A percentile compares a stretch with the other conserved stretches of the same genome.
These are phyloP conservation scores for Zygoascus meyerae DNA, from an alignment of 1,139 yeast species.

Conservation along the genomic window DNA sequence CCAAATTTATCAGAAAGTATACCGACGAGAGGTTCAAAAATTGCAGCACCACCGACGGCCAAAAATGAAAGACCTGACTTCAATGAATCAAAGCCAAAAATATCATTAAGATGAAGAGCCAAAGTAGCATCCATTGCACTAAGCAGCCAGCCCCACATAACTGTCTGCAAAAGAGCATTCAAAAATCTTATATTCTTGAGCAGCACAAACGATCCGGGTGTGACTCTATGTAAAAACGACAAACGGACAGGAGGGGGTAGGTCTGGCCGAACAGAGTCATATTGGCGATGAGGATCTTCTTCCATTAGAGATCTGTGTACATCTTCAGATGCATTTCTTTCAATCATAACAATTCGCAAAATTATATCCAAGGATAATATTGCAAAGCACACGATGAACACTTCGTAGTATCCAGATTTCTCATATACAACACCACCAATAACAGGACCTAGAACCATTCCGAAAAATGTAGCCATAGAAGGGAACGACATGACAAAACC, in stretches of 20 bases:
- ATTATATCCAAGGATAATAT: slow-evolving; percentile 29
- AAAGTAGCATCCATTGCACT: slow-evolving; percentile 33
- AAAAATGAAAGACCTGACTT: slow-evolving; percentile 32
- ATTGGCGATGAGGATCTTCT: neutral
- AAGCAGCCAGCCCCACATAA: slow-evolving; percentile 31
- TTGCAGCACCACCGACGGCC: slow-evolving; percentile 31
- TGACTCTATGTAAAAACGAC: slow-evolving; percentile 8
- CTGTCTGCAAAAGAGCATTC: slow-evolving; percentile 25
- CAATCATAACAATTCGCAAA: slow-evolving; percentile 33
- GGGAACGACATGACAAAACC: slow-evolving; percentile 32
- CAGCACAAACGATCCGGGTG: slow-evolving; percentile 23
- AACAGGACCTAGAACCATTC: slow-evolving; percentile 33
- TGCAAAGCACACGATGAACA: slow-evolving; percentile 33
- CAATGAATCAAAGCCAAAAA: slow-evolving; percentile 31
- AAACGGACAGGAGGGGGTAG: neutral
- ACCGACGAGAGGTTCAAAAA: slow-evolving; percentile 33
- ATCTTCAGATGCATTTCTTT: slow-evolving; percentile 12
- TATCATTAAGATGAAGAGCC: slow-evolving; percentile 29
- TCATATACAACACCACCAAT: slow-evolving; percentile 35
- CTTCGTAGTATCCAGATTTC: slow-evolving; percentile 33
- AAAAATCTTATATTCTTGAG: slow-evolving; percentile 23
- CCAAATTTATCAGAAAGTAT: slow-evolving; percentile 30
- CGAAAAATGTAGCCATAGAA: slow-evolving; percentile 31
- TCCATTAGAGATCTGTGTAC: slow-evolving; percentile 10
- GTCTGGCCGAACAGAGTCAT: too few species aligned